Conservation (phyloP, 495 filamentous ascomycete species). For the Trypethelium eluteriae region DNA sequence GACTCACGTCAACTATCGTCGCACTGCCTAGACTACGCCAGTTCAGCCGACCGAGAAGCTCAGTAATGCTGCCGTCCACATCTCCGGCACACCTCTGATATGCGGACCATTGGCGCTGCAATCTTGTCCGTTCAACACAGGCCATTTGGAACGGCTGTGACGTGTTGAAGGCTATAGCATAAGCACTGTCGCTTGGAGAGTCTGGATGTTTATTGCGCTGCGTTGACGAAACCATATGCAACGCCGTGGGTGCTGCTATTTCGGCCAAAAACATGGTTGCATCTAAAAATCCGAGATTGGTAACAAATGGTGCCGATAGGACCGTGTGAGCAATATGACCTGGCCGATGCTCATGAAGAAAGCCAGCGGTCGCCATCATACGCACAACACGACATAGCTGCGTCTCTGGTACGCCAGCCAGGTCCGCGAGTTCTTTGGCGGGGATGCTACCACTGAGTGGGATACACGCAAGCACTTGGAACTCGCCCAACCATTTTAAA, state of each 20-base stretch:
- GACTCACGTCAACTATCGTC: slow-evolving; percentile 33
- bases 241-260: slow-evolving; percentile 30
- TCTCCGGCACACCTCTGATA: slow-evolving; percentile 29
- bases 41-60: slow-evolving; percentile 29
- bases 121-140: slow-evolving; percentile 26
- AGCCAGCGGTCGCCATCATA: slow-evolving; percentile 36
- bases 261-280: slow-evolving; percentile 38
- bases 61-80: slow-evolving; percentile 22
- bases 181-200: slow-evolving; percentile 19
- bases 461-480: slow-evolving; percentile 41
- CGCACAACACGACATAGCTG: slow-evolving; percentile 35
- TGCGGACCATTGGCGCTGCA: slow-evolving; percentile 34
- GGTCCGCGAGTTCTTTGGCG: slow-evolving; percentile 36
- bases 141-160: slow-evolving; percentile 16
- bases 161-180: slow-evolving; percentile 30
- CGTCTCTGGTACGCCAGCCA: slow-evolving; percentile 32
- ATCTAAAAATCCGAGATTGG: slow-evolving; percentile 32
- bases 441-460: slow-evolving; percentile 33
- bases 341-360: slow-evolving; percentile 35
- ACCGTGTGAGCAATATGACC: slow-evolving; percentile 36
- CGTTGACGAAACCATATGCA: slow-evolving; percentile 36
- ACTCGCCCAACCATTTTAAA: slow-evolving; percentile 40
- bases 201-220: slow-evolving; percentile 25
- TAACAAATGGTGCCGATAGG: slow-evolving; percentile 36
- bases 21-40: slow-evolving; percentile 27